A percentile compares a stretch with the other conserved stretches of the same genome.
These are phyloP conservation scores for Jatropha podagrica DNA, from an alignment of 441 rosid genomes.

Conservation along the genomic window DNA sequence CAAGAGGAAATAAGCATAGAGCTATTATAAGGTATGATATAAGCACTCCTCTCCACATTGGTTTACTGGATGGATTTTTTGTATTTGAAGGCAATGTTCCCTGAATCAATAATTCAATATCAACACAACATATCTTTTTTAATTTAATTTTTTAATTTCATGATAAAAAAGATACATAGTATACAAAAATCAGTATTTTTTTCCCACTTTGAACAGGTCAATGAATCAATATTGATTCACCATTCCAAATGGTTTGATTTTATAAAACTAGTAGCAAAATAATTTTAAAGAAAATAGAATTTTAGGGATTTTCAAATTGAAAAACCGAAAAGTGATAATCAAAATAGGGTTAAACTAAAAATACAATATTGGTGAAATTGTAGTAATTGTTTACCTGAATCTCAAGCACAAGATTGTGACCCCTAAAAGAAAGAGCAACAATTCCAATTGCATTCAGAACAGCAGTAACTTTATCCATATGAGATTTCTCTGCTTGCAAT, in stretches of 20 bases:
- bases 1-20: slow-evolving; percentile 36
- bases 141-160: no score
- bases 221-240: no score
- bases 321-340: neutral
- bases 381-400: slow-evolving; percentile 36
- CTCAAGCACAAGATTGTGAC: slow-evolving; percentile 62
- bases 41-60: slow-evolving; percentile 56
- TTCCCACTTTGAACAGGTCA: no score
- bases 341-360: neutral
- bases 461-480: slow-evolving; percentile 29
- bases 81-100: slow-evolving; percentile 48
- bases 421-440: slow-evolving; percentile 46
- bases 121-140: no score
- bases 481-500: slow-evolving; percentile 14
- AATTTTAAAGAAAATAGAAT: no score
- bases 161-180: no score
- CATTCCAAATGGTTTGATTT: no score
- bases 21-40: slow-evolving; percentile 42
- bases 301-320: neutral
- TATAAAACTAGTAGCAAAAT: no score
- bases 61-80: slow-evolving; percentile 24
- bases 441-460: slow-evolving; percentile 43
- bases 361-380: neutral
- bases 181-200: no score
- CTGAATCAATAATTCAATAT: slow-evolving; percentile 21